phyloP scores from a whole-genome alignment of 441 rosid species.

The Viola pubescens region DNA sequence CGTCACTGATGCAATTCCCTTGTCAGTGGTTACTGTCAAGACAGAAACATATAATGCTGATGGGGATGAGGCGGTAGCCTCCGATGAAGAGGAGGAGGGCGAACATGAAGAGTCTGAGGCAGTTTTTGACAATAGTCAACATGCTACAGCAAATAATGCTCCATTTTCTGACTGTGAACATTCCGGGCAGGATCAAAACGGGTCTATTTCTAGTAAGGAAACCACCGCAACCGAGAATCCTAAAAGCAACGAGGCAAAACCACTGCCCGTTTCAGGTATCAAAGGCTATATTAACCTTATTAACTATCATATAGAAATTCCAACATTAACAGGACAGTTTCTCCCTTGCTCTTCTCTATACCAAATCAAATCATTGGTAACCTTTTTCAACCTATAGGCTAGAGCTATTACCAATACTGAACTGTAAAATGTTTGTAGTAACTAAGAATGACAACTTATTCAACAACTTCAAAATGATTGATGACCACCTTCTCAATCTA shows the following conservation, averaged over 20 bases:
- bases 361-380: no score
- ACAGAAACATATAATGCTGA: slow-evolving; percentile 3
- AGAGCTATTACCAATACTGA: no score
- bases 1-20: slow-evolving; percentile 22
- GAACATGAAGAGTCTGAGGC: slow-evolving; percentile 23
- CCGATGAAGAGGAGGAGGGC: slow-evolving; percentile 17
- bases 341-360: no score
- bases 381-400: no score
- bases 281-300: background rate
- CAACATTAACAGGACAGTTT: no score
- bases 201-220: slow-evolving; percentile 19
- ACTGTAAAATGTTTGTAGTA: no score
- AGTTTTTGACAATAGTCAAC: slow-evolving; percentile 37
- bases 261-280: slow-evolving; percentile 24
- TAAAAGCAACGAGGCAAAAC: slow-evolving; percentile 2
- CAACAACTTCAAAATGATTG: no score
- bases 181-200: slow-evolving; percentile 13
- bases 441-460: no score
- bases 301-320: background rate
- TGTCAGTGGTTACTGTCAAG: slow-evolving; percentile 34
- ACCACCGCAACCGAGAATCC: slow-evolving; percentile 1
- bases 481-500: no score
- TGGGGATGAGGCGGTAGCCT: slow-evolving; percentile 5
- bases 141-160: slow-evolving; percentile 41
- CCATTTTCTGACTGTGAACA: slow-evolving; percentile 50